Percentiles rank a stretch among this genome's conserved stretches.
These are phyloP conservation scores for Rhodotorula toruloides DNA, from an alignment of 768 basidiomycete genomes.

Conservation along the genomic window DNA sequence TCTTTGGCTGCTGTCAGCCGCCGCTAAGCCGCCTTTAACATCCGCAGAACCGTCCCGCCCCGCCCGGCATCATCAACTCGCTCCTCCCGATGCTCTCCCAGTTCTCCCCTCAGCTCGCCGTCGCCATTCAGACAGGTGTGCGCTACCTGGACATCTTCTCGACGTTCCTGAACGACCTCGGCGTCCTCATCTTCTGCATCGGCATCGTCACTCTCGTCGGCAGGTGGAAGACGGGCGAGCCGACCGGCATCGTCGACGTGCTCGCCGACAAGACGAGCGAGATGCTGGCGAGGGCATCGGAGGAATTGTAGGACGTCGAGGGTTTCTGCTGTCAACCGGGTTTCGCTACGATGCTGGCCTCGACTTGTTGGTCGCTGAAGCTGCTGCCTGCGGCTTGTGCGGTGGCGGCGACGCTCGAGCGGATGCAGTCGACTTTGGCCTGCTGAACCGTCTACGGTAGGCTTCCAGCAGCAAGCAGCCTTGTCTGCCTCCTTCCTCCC, in stretches of 20 bases:
- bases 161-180: slow-evolving; percentile 42
- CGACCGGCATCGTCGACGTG: neutral
- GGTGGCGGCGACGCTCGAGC: no score
- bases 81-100: slow-evolving; percentile 41
- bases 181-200: slow-evolving; percentile 41
- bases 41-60: slow-evolving; percentile 36
- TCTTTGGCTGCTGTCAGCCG: neutral
- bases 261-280: slow-evolving; percentile 5
- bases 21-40: neutral
- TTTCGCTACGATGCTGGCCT: no score
- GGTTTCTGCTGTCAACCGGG: no score
- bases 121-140: slow-evolving; percentile 33
- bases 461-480: no score
- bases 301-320: slow-evolving; percentile 6
- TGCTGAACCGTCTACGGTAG: no score
- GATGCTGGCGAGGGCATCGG: slow-evolving; percentile 14
- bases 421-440: no score
- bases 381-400: no score
- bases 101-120: slow-evolving; percentile 37
- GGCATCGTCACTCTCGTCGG: slow-evolving; percentile 29
- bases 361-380: no score
- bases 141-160: slow-evolving; percentile 39
- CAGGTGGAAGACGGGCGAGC: slow-evolving; percentile 15
- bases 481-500: no score
- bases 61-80: slow-evolving; percentile 37